Evolutionary conservation across 169 alveolate species (phyloP).

Genomic region (Plasmodium chabaudi): DNA sequence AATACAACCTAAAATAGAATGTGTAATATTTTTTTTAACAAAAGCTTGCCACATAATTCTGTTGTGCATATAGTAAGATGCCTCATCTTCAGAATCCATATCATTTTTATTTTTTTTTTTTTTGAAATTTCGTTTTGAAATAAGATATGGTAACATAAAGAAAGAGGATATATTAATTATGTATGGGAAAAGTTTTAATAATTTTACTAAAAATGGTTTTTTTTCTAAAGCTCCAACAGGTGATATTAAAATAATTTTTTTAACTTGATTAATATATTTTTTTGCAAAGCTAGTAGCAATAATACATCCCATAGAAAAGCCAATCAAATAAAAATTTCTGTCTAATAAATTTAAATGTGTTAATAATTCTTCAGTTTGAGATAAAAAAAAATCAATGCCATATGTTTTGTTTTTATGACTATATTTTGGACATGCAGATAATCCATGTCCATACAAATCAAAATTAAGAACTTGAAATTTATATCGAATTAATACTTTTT

Average conservation of each 20-base stretch:
- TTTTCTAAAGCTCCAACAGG: constrained; percentile 86
- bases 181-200: constrained; percentile 80
- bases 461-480: constrained; percentile 83
- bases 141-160: constrained; percentile 64
- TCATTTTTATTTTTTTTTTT: constrained; percentile 2
- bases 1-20: constrained; percentile 80
- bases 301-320: constrained; percentile 87
- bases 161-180: constrained; percentile 75
- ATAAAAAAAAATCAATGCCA: constrained; percentile 81
- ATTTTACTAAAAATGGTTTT: constrained; percentile 74
- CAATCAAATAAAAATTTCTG: constrained; percentile 80
- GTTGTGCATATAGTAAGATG: constrained; percentile 75
- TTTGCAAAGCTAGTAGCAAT: constrained; percentile 84
- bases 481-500: constrained; percentile 74
- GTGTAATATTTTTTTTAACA: constrained; percentile 79
- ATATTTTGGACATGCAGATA: constrained; percentile 84
- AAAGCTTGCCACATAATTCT: constrained; percentile 84
- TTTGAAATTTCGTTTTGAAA: constrained; percentile 50
- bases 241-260: constrained; percentile 81
- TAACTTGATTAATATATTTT: constrained; percentile 82
- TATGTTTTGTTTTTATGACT: constrained; percentile 80
- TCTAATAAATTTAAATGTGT: constrained; percentile 74
- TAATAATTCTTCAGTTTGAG: constrained; percentile 85
- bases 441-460: constrained; percentile 88
- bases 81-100: constrained; percentile 27